Evolutionary conservation across 768 basidiomycete genomes (phyloP), one percentile per base, ranked within the genome.

Genomic region (Cytidiella melzeri): DNA sequence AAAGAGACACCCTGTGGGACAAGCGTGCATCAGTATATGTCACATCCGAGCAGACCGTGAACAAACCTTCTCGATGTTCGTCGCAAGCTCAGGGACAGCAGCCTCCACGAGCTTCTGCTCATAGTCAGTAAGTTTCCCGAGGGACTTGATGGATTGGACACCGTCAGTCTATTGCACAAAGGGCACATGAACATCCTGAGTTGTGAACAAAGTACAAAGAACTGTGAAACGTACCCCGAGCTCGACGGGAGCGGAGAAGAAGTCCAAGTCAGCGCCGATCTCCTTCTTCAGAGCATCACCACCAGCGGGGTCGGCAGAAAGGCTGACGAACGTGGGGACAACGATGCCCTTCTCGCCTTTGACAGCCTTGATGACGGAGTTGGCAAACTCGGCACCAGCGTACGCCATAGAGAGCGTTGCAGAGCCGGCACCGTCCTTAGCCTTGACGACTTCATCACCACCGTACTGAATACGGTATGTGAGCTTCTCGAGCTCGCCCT

Each of bases 361-460:
- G 56, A 90, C 46, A 19, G 94, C 95, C 38, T 82, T 79, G 61
- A 98, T 74, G 61, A 97, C 71, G 63, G 91, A 88, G 57, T 67
- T 67, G 24, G 92, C 80, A 61, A 98, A 98, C 68, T 92, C 84
- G 43, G 88, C 89, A 50, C 93, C 95, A 45, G 95, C 90, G 59
- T 86, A 92, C 1, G 92, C 92, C 93, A 97, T 97, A 27, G 90
- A 92, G 50, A 95, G 80, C n/a, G 93, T 96, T 7, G 94, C 94
- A 26, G 91, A 93, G 40, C 96, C 96, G 45, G 84, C 82, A 56
- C 84, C 84, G 60, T 91, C 87, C 74, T 99, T 99, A 39, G 96
- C 96, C 72, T 96, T 88, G 65, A 98, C 95, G 62, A 98, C 94
- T 71, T 98, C 94, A 59, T 96, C 94, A 50, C 93, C 94, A 49